Base-by-base conservation (phyloP, 2,329 filamentous ascomycete species). In the Thermochaetoides dissita region DNA sequence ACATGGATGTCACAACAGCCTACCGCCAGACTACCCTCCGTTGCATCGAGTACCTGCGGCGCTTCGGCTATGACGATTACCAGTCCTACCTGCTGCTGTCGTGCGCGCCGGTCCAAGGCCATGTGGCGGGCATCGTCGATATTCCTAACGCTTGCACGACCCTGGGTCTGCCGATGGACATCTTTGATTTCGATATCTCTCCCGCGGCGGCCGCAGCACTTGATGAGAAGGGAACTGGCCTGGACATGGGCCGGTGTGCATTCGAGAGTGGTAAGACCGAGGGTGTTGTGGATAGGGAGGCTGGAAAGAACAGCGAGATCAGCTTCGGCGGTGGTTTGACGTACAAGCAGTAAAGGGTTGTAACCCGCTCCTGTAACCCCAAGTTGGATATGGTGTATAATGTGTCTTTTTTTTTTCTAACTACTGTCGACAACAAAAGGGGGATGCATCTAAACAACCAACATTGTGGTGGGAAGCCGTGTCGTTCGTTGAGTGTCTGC, bases 121-220 rank as follows among this genome's bases (percentile, higher is more conserved):
- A 93, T 56, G 74, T 94, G 40, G 88, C 86, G 1, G 87, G 88
- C 0, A 82, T 94, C 43, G 87, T 94, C 7, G 86, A 94, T 59
- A 84, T 94, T 38, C 87, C 87, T 0, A 94, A 94, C 57, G 84
- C 83, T 0, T 94, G 88, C 57, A 94, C 87, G 4, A 94, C 88
- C 0, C 66, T 94, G 45, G 87, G 86, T 0, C 58, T 94, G 41
- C 88, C 88, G 1, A 85, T 94, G 69, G 88, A 94, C 62, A 93
- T 95, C 41, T 95, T 95, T 54, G 84, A 91, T 56, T 94, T 95
- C 61, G 87, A 94, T 57, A 89, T 94, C 51, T 74, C 77, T 37
- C 84, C 86, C 7, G 28, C 45, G 6, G 44, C 47, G 2, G 45
- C 2, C 69, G 71, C 43, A 6, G 32, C 38, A 10, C 44, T 41